Base-by-base conservation (phyloP, 2,329 filamentous ascomycete species). In the Aspergillus alliaceus region DNA sequence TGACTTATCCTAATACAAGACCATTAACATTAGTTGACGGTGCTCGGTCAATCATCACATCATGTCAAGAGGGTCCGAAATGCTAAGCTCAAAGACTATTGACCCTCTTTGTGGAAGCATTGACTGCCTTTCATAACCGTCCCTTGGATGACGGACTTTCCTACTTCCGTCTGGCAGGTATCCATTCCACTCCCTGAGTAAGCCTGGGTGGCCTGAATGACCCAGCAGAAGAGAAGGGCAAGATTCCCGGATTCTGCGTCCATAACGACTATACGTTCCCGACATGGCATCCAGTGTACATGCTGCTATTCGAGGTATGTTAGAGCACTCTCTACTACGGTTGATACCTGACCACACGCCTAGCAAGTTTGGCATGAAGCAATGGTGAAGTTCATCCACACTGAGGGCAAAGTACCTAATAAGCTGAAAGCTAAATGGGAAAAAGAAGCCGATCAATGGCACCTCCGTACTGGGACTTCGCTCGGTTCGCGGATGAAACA, bases 271-370 rank as follows among this genome's bases (percentile, higher is more conserved):
- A 46, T 5, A 35, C 47, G 6, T 57, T 57, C 14, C 55, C 55
- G 5, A 27, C 55, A 24, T 57, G 55, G 55, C 55, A 57, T 53
- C 50, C 50, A n/a, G 40, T 39, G 12, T 57, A 57, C 29, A 31
- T 57, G 34, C 18, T 53, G 8, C 31, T 57, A 12, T 57, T 49
- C 11, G 55, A 57, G 55, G 55, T 53, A 15, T 7, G 34, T n/a
- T 34, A 14, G 2, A n/a, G n/a, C n/a, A n/a, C n/a, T 34, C 31
- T 34, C 31, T 34, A 34, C 2, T 14, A 14, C 31, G 15, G 12
- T 3, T 34, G 31, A 4, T 34, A 14, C 31, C 15, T 1, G 31
- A 34, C 2, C 11, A 34, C 1, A 20, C n/a, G 18, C 6, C 1
- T 9, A 37, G 34, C 34, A 18, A n/a, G 34, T 37, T 4, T 8